These are phyloP conservation scores for Entomophthora muscae DNA, from an alignment of 371 early-diverging fungal genomes.

Conservation along the genomic window DNA sequence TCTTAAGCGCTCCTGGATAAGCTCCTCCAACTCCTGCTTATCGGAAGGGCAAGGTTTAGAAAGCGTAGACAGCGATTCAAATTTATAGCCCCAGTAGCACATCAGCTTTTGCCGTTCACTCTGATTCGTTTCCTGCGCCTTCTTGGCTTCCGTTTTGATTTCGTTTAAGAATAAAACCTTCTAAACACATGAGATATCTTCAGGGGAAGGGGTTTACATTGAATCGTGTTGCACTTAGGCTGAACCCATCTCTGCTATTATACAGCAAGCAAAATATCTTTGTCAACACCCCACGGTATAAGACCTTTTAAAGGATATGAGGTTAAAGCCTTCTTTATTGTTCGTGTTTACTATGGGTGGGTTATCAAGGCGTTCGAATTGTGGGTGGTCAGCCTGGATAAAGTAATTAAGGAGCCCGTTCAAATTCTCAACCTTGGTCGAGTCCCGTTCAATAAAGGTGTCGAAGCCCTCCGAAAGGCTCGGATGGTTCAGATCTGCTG, in stretches of 20 bases:
- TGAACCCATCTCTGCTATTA: conserved; percentile 51
- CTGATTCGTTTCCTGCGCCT: conserved; percentile 16
- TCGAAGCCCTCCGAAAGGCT: conserved; percentile 37
- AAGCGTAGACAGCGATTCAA: conserved; percentile 43
- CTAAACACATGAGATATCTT: not conserved
- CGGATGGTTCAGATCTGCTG: conserved; percentile 27
- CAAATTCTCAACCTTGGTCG: conserved; percentile 44
- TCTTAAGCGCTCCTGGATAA: conserved; percentile 18
- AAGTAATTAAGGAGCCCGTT: conserved; percentile 59
- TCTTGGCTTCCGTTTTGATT: conserved; percentile 30
- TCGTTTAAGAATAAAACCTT: conserved; percentile 38
- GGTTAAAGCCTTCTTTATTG: not conserved
- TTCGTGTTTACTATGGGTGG: conserved; percentile 24
- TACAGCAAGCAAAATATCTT: conserved; percentile 67
- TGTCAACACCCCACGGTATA: conserved; percentile 75
- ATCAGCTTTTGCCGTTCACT: conserved; percentile 39
- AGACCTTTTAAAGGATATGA: conserved; percentile 15
- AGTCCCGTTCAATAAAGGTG: conserved; percentile 38
- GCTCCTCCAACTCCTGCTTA: conserved; percentile 18
- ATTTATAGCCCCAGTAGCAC: conserved; percentile 62
- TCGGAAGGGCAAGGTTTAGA: conserved; percentile 22
- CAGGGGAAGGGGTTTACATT: conserved; percentile 21
- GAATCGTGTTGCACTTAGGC: conserved; percentile 49
- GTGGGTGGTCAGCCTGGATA: conserved; percentile 11
- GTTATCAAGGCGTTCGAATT: conserved; percentile 7